Evolutionary conservation across 192 early-diverging fungal genomes (phyloP), one percentile per base, ranked within the genome.

Genomic region (Podila verticillata): DNA sequence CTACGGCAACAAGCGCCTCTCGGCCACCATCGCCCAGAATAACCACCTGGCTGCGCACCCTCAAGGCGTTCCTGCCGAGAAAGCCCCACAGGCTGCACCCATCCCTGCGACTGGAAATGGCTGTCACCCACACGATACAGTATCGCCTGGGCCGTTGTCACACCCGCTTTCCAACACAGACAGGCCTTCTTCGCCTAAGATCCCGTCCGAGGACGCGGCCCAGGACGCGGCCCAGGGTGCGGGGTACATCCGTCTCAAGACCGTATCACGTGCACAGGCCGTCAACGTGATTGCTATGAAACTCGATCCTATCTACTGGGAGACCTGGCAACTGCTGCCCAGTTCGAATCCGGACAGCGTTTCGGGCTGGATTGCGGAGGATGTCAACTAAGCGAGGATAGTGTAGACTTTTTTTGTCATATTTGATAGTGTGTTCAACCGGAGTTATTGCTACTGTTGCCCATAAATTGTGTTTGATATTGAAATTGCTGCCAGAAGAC

Each of bases 221-320:
- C 82, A 83, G 28, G 88, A 89, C 49, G 84, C 86, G 1, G 83
- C 82, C 20, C 82, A 87, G 35, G 87, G 86, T 28, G 83, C 86
- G 58, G 88, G 86, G 13, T 89, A 89, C 66, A 67, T 89, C 22
- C 83, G 88, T n/a, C 82, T 89, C 75, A 89, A 89, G 82, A 89
- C 85, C 9, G 79, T 86, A 12, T 83, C 83, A 15, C 73, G 88
- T 4, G 88, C 82, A 48, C 87, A 87, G 17, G 87, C 87, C 31
- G 87, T 90, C 0, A 85, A 87, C 20, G 90, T 94, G n/a, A 89
- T 93, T 57, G 92, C 92, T 29, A 75, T 94, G 72, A 91, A 92
- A 44, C 51, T 94, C 29, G 93, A 93, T 85, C 82, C 89, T 31
- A 91, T 93, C 74, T 94, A 93, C 79, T 94, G 93, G 93, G 87